These are phyloP conservation scores for Exserohilum rostratum DNA, from an alignment of 2,329 filamentous ascomycete species.

Conservation along the genomic window DNA sequence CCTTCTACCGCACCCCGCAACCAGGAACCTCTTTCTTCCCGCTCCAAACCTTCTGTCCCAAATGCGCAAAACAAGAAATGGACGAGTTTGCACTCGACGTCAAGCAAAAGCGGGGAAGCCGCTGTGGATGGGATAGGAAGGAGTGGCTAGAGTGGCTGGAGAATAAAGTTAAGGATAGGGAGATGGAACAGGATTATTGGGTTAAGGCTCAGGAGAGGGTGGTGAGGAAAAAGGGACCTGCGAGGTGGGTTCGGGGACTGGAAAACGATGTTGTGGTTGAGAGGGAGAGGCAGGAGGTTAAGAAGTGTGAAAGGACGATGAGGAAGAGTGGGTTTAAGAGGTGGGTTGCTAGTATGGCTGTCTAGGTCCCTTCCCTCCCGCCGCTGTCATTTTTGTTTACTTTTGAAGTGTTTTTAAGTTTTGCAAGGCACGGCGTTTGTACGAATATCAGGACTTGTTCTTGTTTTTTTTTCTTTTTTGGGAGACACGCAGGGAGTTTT, in stretches of 20 bases:
- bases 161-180: constrained; percentile 23
- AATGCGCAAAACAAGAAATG: constrained; percentile 33
- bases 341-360: constrained; percentile 21
- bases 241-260: constrained; percentile 2
- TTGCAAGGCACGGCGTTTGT: too few relatives aligned
- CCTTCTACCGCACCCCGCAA: constrained; percentile 30
- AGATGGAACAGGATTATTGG: constrained; percentile 36
- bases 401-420: too few relatives aligned
- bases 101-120: constrained; percentile 27
- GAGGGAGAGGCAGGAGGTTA: constrained; percentile 12
- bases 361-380: neutral
- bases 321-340: constrained; percentile 25
- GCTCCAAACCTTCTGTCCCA: constrained; percentile 33
- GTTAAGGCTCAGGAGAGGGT: constrained; percentile 37
- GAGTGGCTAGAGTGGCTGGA: constrained; percentile 38
- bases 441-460: too few relatives aligned
- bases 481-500: too few relatives aligned
- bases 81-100: constrained; percentile 27
- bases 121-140: constrained; percentile 26
- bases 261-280: constrained; percentile 3
- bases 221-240: constrained; percentile 26
- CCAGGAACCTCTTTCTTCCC: constrained; percentile 22
- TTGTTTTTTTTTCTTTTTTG: too few relatives aligned
- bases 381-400: too few relatives aligned
- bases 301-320: constrained; percentile 10